Evolutionary conservation across 192 early-diverging fungal species (phyloP), one percentile per base, ranked within the genome.

Genomic region (Umbelopsis vinacea): DNA sequence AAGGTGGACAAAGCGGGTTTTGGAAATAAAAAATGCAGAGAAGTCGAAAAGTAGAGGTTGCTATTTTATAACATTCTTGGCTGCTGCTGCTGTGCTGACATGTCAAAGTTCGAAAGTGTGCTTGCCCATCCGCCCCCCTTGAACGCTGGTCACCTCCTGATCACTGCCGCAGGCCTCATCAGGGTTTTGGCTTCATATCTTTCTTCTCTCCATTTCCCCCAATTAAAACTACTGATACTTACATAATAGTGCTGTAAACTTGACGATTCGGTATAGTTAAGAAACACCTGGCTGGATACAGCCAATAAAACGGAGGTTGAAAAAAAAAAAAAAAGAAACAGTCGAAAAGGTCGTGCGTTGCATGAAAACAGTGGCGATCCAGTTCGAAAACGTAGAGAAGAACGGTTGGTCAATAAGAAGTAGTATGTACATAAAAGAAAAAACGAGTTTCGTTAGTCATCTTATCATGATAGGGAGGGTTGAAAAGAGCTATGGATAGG

Each of bases 31-130:
- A 11, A 43, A 63, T 35, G 19, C 48, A 17, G n/a, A 50, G 48
- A 63, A 8, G 33, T 14, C 17, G 15, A 63, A 37, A 8, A 19
- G 14, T 2, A n/a, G 57, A n/a, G 26, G 29, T 37, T 33, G 57
- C 26, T 37, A 35, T 50, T 63, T 63, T 63, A 63, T 63, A 63
- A 63, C 57, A 63, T 63, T 63, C 57, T 63, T 63, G 29, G 26
- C 26, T 63, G 57, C 57, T 63, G 57, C 26, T 29, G 17, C 33
- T 63, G 33, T 35, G 33, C 57, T 63, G 57, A 63, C 29, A 17
- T 14, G 57, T 35, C 48, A 50, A 50, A 17, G 48, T 17, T 50
- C 19, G 15, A 50, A 50, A 50, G 48, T 50, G 48, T 63, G 57
- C 33, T 35, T 29, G 3, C 11, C 33, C 29, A 63, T 1, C 40